Evolutionary conservation across 768 basidiomycete genomes (phyloP).

Genomic region (Tremella fuciformis): DNA sequence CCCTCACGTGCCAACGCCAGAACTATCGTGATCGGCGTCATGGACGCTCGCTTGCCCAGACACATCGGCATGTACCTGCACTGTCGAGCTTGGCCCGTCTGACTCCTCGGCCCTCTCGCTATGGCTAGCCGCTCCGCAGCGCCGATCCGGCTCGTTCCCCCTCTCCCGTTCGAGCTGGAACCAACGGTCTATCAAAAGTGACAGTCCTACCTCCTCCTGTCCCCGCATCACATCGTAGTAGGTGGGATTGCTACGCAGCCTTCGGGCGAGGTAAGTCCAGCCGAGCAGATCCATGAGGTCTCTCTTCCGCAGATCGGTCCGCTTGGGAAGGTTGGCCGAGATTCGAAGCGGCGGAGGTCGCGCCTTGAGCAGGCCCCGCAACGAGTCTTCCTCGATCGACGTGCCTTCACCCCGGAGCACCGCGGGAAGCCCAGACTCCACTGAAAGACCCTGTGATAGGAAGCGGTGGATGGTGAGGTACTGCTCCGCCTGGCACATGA

Average conservation of each 20-base stretch:
- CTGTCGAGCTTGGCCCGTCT: not conserved
- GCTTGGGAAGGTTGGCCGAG: constrained; percentile 29
- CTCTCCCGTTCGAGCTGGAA: constrained; percentile 14
- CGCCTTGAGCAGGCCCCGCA: constrained; percentile 28
- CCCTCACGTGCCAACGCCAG: not conserved
- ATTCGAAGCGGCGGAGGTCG: constrained; percentile 19
- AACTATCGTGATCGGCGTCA: not conserved
- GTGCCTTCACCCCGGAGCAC: constrained; percentile 45
- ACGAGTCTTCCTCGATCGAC: constrained; percentile 45
- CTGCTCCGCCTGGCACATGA: constrained; percentile 87
- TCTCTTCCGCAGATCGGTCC: constrained; percentile 59
- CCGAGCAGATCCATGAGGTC: constrained; percentile 72
- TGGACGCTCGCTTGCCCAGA: not conserved
- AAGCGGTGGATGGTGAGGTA: constrained; percentile 77
- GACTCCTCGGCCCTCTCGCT: constrained; percentile 7
- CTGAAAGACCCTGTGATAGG: constrained; percentile 79
- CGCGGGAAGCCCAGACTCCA: constrained; percentile 71
- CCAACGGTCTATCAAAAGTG: constrained; percentile 64
- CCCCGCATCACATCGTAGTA: constrained; percentile 67
- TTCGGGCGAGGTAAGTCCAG: constrained; percentile 72
- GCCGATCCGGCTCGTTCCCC: not conserved
- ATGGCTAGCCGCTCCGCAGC: not conserved
- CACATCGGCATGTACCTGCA: not conserved
- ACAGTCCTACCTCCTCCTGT: constrained; percentile 61
- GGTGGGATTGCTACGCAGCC: constrained; percentile 73